Evolutionary conservation across 768 basidiomycete genomes (phyloP).

Genomic region (Saitozyma podzolica): DNA sequence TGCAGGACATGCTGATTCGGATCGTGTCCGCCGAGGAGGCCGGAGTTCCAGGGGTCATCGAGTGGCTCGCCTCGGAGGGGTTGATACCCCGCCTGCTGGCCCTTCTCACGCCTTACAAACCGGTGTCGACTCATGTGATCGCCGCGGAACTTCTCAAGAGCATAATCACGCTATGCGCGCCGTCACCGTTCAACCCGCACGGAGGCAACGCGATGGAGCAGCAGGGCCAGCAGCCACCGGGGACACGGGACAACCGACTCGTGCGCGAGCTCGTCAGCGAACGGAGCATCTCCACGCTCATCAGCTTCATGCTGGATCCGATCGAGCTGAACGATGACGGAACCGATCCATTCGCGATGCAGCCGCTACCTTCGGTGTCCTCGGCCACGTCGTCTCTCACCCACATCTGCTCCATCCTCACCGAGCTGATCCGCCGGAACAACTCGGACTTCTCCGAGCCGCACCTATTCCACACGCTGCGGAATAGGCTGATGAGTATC

Average conservation of each 20-base stretch:
- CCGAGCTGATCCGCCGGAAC: conserved; percentile 93
- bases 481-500: conserved; percentile 83
- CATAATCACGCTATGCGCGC: conserved; percentile 90
- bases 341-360: conserved; percentile 40
- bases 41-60: conserved; percentile 76
- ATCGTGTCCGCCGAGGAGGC: conserved; percentile 85
- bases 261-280: conserved; percentile 80
- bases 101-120: conserved; percentile 74
- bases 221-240: conserved; percentile 29
- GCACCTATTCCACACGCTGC: conserved; percentile 88
- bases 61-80: conserved; percentile 86
- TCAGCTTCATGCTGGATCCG: conserved; percentile 73
- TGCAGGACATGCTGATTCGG: conserved; percentile 86
- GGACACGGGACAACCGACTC: conserved; percentile 65
- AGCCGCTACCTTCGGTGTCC: conserved; percentile 43
- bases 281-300: conserved; percentile 69
- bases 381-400: conserved; percentile 69
- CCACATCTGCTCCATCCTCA: conserved; percentile 81
- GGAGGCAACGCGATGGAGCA: conserved; percentile 58
- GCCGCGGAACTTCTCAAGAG: conserved; percentile 89
- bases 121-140: conserved; percentile 75
- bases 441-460: conserved; percentile 99
- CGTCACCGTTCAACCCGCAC: conserved; percentile 71
- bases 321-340: conserved; percentile 52
- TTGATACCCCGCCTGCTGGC: conserved; percentile 78